These are phyloP conservation scores for Aeminium ludgeri DNA, from an alignment of 495 filamentous ascomycete genomes.

Conservation along the genomic window DNA sequence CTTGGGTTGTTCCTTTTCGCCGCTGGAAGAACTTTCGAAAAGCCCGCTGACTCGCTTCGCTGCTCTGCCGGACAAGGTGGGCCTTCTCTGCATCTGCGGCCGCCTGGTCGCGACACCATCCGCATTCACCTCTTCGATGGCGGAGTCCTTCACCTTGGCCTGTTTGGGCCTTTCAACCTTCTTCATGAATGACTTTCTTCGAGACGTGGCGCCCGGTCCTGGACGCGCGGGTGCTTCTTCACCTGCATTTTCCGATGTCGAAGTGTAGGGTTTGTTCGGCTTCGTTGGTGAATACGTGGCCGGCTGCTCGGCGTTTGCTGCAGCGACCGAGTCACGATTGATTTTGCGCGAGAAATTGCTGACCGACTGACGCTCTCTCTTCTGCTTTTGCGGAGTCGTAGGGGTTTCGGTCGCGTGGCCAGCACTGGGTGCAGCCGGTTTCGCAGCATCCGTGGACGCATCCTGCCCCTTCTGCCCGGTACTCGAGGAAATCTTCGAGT, in stretches of 20 bases:
- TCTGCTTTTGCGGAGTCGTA: constrained; percentile 4
- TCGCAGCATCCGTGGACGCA: constrained; percentile 3
- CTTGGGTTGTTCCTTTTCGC: not conserved
- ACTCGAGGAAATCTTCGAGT: constrained; percentile 13
- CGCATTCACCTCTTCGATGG: constrained; percentile 4
- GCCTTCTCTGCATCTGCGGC: not conserved
- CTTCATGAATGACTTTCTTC: constrained; percentile 6
- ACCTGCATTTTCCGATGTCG: not conserved
- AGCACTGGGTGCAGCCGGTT: not conserved
- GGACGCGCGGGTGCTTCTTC: not conserved
- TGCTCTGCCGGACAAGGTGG: not conserved
- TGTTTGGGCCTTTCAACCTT: not conserved
- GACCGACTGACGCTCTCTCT: constrained; percentile 1
- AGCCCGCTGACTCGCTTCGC: not conserved
- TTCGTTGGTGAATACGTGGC: constrained; percentile 12
- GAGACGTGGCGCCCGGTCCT: not conserved
- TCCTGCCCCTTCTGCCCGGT: not conserved
- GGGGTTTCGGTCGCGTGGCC: not conserved
- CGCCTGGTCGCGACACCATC: not conserved
- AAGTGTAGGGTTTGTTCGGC: not conserved
- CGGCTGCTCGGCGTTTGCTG: constrained; percentile 2
- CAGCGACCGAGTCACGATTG: constrained; percentile 5
- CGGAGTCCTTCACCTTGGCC: not conserved
- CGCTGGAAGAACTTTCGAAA: not conserved
- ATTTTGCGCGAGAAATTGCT: constrained; percentile 8